Evolutionary conservation across 352 stramenopile species (phyloP).

Genomic region (Pythium diclinum): DNA sequence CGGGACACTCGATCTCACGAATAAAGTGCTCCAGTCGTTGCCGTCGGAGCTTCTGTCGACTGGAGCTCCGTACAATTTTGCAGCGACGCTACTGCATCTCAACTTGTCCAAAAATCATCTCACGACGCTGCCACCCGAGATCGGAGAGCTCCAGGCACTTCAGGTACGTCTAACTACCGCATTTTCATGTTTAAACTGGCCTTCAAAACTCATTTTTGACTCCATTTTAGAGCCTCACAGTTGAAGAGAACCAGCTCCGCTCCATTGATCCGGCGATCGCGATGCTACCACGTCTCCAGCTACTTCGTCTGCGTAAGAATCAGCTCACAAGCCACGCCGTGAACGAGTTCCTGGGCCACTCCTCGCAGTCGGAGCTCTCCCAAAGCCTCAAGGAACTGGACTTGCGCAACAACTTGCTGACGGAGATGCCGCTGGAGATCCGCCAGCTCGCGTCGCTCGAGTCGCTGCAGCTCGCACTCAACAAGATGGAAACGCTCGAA

Average conservation of each 20-base stretch:
- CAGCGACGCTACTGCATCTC: slow-evolving; percentile 50
- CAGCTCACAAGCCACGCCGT: slow-evolving; percentile 47
- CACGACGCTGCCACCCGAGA: slow-evolving; percentile 34
- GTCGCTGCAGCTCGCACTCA: slow-evolving; percentile 67
- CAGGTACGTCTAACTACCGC: slow-evolving; percentile 27
- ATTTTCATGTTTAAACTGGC: too few relatives aligned
- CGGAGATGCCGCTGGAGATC: slow-evolving; percentile 38
- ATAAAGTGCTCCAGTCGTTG: slow-evolving; percentile 30
- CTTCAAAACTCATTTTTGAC: too few relatives aligned
- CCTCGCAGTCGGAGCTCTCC: slow-evolving; percentile 3
- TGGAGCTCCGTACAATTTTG: slow-evolving; percentile 36
- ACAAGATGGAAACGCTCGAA: slow-evolving; percentile 70
- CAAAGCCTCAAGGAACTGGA: slow-evolving; percentile 54
- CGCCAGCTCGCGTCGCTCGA: slow-evolving; percentile 41
- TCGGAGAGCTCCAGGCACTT: slow-evolving; percentile 46
- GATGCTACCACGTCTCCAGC: slow-evolving; percentile 44
- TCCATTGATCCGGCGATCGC: slow-evolving; percentile 42
- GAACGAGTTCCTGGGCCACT: slow-evolving; percentile 36
- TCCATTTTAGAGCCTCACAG: slow-evolving; percentile 48
- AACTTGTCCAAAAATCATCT: slow-evolving; percentile 72
- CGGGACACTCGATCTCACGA: slow-evolving; percentile 46
- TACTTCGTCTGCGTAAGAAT: slow-evolving; percentile 76
- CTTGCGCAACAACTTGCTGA: slow-evolving; percentile 65
- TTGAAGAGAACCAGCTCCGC: slow-evolving; percentile 65
- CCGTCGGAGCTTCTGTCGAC: slow-evolving; percentile 29